Evolutionary conservation across 805 yeast species (phyloP).

Genomic region (Ogataea kodamae): DNA sequence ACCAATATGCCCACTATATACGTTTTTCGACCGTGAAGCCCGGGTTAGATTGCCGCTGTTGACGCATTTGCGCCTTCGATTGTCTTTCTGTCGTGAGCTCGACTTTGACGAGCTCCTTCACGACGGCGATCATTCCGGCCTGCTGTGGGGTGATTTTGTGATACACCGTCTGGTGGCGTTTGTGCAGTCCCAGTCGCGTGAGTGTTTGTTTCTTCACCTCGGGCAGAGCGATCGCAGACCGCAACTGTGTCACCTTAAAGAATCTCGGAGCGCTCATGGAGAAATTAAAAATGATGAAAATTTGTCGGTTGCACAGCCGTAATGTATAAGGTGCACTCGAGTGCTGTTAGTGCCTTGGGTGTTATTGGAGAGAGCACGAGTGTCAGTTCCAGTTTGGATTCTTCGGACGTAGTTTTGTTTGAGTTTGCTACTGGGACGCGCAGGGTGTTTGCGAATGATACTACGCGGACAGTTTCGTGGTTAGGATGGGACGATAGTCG

Average conservation of each 20-base stretch:
- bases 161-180: slow-evolving; percentile 70
- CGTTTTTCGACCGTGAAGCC: slow-evolving; percentile 53
- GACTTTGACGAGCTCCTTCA: slow-evolving; percentile 83
- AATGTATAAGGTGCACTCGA: slow-evolving; percentile 11
- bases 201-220: slow-evolving; percentile 61
- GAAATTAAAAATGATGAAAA: slow-evolving; percentile 8
- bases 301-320: slow-evolving; percentile 9
- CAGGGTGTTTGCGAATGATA: slow-evolving; percentile 12
- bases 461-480: slow-evolving; percentile 9
- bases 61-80: slow-evolving; percentile 49
- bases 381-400: slow-evolving; percentile 12
- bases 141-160: slow-evolving; percentile 70
- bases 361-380: slow-evolving; percentile 10
- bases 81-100: slow-evolving; percentile 60
- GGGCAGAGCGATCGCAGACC: slow-evolving; percentile 87
- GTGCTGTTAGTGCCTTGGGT: slow-evolving; percentile 12
- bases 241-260: slow-evolving; percentile 68
- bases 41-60: slow-evolving; percentile 56
- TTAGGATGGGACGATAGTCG: slow-evolving; percentile 12
- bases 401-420: slow-evolving; percentile 11
- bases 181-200: slow-evolving; percentile 67
- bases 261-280: slow-evolving; percentile 28
- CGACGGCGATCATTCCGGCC: slow-evolving; percentile 79
- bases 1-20: too few relatives aligned
- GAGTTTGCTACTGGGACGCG: slow-evolving; percentile 3